Percentiles rank a stretch among this genome's conserved stretches.
These are phyloP conservation scores for Pittosporum tobira DNA, from an alignment of 129 eudicot species.

Conservation along the genomic window DNA sequence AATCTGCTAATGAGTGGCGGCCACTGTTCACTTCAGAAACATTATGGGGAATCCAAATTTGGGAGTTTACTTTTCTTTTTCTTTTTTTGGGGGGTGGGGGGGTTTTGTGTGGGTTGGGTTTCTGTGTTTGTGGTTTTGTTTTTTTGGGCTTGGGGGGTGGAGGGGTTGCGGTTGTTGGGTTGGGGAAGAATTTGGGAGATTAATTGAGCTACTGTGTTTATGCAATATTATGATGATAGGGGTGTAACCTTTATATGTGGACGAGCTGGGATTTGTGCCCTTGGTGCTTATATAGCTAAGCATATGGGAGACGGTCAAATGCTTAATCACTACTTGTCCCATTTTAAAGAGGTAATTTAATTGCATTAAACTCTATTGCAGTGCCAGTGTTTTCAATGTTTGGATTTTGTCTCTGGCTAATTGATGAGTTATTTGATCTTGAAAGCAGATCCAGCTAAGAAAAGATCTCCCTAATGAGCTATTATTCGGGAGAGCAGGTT, in stretches of 20 bases:
- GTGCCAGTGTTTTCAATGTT: not conserved
- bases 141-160: too few relatives aligned
- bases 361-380: not conserved
- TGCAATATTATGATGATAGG: conserved; percentile 17
- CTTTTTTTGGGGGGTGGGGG: too few relatives aligned
- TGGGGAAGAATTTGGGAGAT: conserved; percentile 1
- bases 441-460: conserved; percentile 39
- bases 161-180: too few relatives aligned
- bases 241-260: conserved; percentile 55
- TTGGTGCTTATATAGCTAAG: conserved; percentile 70
- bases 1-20: too few relatives aligned
- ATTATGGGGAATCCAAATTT: too few relatives aligned
- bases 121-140: too few relatives aligned
- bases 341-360: conserved; percentile 43
- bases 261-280: conserved; percentile 70
- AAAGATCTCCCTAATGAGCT: conserved; percentile 52
- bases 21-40: too few relatives aligned
- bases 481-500: conserved; percentile 63
- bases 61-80: too few relatives aligned
- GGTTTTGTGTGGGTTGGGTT: too few relatives aligned
- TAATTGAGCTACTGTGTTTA: conserved; percentile 3
- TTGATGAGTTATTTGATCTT: conserved; percentile 1
- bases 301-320: conserved; percentile 29
- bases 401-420: not conserved
- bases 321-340: conserved; percentile 40